phyloP scores from a whole-genome alignment of 2,329 filamentous ascomycete species.

The Hymenoscyphus fructigenus region DNA sequence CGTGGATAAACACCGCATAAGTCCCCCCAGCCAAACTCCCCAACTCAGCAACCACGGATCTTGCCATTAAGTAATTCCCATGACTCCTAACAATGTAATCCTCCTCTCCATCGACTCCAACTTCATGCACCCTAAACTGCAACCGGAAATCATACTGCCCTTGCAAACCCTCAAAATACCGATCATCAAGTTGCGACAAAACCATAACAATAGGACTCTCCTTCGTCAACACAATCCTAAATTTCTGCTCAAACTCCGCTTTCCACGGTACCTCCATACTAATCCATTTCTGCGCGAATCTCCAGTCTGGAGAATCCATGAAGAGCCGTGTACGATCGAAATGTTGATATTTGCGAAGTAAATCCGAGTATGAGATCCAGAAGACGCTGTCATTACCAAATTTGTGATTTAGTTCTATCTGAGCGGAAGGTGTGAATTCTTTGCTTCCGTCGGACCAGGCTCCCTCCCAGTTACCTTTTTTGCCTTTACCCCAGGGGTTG shows the following conservation, averaged over 20 bases:
- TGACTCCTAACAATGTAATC: conserved; percentile 61
- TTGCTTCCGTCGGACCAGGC: conserved; percentile 58
- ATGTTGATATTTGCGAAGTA: conserved; percentile 60
- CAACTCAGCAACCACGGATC: conserved; percentile 59
- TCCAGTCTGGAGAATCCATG: conserved; percentile 54
- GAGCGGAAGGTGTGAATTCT: conserved; percentile 59
- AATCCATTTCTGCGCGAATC: conserved; percentile 58
- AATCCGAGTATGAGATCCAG: conserved; percentile 63
- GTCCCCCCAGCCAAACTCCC: conserved; percentile 54
- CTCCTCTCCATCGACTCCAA: conserved; percentile 43
- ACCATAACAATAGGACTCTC: conserved; percentile 59
- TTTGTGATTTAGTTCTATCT: conserved; percentile 56
- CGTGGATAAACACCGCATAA: conserved; percentile 57
- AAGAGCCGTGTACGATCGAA: conserved; percentile 64
- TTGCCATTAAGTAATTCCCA: conserved; percentile 56
- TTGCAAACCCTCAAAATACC: conserved; percentile 61
- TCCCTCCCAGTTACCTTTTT: conserved; percentile 54
- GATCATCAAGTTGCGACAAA: conserved; percentile 59
- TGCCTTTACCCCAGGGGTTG: conserved; percentile 58
- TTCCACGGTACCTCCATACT: conserved; percentile 63
- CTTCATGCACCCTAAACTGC: conserved; percentile 50
- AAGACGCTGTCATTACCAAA: conserved; percentile 64
- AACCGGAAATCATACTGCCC: conserved; percentile 56
- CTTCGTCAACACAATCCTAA: conserved; percentile 55
- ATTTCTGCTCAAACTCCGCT: conserved; percentile 60